Conservation (phyloP, 2,329 filamentous ascomycete genomes). For the Fusarium bactridioides region DNA sequence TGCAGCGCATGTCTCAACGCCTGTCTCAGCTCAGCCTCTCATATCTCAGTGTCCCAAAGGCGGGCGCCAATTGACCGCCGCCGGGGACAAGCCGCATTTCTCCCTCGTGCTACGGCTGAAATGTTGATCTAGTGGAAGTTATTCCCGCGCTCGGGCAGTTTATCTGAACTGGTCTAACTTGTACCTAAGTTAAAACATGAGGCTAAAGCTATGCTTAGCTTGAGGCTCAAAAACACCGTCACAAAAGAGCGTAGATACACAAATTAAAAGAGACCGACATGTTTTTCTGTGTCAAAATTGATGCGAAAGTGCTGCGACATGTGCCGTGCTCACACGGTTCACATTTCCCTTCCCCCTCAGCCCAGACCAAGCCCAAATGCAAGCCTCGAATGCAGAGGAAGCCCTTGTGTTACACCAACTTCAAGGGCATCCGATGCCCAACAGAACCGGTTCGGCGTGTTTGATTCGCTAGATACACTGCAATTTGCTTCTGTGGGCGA, state of each 20-base stretch:
- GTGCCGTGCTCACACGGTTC: background rate
- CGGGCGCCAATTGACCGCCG: background rate
- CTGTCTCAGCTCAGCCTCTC: background rate
- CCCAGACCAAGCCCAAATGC: background rate
- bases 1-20: background rate
- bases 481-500: background rate
- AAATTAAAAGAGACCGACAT: rapidly evolving
- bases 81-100: background rate
- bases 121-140: background rate
- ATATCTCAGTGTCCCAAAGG: background rate
- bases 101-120: background rate
- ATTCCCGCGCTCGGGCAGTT: background rate
- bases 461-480: rapidly evolving
- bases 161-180: background rate
- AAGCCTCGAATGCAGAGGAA: background rate
- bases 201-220: background rate
- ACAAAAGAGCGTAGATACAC: background rate
- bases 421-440: background rate
- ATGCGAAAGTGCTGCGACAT: background rate
- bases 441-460: rapidly evolving
- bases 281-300: background rate
- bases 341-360: background rate
- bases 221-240: background rate
- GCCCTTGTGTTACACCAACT: background rate
- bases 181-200: background rate